These are phyloP conservation scores for Lichtheimia hyalospora DNA, from an alignment of 371 early-diverging fungal genomes.

Conservation along the genomic window DNA sequence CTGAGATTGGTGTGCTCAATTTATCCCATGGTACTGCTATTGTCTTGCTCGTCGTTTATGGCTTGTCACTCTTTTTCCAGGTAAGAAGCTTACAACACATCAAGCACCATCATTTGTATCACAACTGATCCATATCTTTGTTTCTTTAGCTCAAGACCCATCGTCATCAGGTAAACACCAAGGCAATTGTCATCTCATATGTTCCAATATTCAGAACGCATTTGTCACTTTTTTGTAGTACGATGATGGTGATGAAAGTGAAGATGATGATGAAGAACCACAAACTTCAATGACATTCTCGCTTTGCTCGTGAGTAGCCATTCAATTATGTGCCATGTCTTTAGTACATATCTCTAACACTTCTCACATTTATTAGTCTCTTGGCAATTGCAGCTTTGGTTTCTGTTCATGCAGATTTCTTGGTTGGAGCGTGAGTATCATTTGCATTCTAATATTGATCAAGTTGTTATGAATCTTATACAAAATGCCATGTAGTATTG, in stretches of 20 bases:
- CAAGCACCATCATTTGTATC: slow-evolving; percentile 37
- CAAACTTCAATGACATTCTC: slow-evolving; percentile 49
- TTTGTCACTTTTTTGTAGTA: slow-evolving; percentile 63
- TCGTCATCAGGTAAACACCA: slow-evolving; percentile 44
- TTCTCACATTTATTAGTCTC: slow-evolving; percentile 39
- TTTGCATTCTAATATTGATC: not conserved
- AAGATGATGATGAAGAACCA: slow-evolving; percentile 49
- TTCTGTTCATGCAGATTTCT: slow-evolving; percentile 77
- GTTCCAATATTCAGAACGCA: not conserved
- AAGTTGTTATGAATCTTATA: not conserved
- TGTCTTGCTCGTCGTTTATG: slow-evolving; percentile 77
- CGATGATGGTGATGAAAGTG: slow-evolving; percentile 41
- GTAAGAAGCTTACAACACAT: slow-evolving; percentile 59
- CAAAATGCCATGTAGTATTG: slow-evolving; percentile 43
- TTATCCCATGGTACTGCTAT: slow-evolving; percentile 76
- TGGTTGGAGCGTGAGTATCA: slow-evolving; percentile 59
- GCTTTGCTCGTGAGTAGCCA: slow-evolving; percentile 24
- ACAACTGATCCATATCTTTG: not conserved
- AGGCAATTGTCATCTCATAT: no score
- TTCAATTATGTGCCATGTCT: not conserved
- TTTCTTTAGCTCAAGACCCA: slow-evolving; percentile 56
- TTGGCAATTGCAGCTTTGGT: slow-evolving; percentile 60
- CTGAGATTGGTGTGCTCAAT: slow-evolving; percentile 47
- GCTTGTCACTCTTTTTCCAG: slow-evolving; percentile 76
- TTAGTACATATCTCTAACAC: not conserved